These are phyloP conservation scores for Amaranthus hypochondriacus DNA, from an alignment of 148 eudicot species.

Conservation along the genomic window DNA sequence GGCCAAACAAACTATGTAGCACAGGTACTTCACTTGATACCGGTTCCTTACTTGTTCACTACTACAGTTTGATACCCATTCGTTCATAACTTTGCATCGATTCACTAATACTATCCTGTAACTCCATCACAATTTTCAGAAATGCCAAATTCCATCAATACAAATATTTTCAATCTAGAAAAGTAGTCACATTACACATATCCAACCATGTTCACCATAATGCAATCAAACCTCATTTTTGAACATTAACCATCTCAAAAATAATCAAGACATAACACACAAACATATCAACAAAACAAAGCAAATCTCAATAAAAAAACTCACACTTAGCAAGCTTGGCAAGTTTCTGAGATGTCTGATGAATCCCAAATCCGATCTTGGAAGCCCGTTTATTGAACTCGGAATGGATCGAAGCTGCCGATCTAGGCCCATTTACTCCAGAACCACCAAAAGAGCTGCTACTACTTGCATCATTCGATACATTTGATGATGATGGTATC, in stretches of 20 bases:
- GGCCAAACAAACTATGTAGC: no score
- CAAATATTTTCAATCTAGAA: no score
- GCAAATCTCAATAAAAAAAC: conserved; percentile 8
- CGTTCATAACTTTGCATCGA: no score
- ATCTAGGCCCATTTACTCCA: conserved; percentile 39
- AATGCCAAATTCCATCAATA: no score
- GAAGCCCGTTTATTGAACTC: conserved; percentile 75
- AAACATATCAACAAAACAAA: not conserved
- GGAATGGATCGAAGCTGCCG: conserved; percentile 50
- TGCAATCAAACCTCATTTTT: not conserved
- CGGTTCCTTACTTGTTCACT: no score
- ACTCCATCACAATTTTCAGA: no score
- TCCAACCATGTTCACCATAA: not conserved
- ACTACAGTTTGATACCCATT: no score
- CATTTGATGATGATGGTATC: conserved; percentile 28
- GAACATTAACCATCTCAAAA: not conserved
- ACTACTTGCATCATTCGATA: conserved; percentile 29
- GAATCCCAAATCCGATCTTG: conserved; percentile 66
- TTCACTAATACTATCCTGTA: no score
- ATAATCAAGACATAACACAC: not conserved
- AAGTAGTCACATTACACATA: not conserved
- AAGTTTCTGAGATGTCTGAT: conserved; percentile 82
- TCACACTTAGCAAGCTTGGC: conserved; percentile 74
- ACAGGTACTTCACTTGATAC: no score
- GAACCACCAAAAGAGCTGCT: conserved; percentile 25